Evolutionary conservation across 2,329 filamentous ascomycete genomes (phyloP).

Genomic region (Fusarium ambrosium): DNA sequence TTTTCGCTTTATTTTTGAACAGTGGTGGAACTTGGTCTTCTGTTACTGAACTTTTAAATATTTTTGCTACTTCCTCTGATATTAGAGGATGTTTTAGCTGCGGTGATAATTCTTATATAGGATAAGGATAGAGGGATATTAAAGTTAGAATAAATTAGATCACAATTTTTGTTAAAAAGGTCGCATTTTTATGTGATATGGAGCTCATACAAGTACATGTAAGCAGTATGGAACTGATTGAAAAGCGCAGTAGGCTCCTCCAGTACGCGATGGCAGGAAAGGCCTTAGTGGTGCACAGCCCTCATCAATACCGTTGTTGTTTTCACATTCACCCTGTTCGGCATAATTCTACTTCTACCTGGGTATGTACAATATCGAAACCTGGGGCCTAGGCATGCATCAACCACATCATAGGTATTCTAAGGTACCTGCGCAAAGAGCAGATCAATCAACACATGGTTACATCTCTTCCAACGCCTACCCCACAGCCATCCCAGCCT

Average conservation of each 20-base stretch:
- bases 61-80: conserved; percentile 14
- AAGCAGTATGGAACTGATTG: conserved; percentile 16
- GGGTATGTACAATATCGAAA: background rate
- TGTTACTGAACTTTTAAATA: conserved; percentile 28
- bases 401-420: conserved; percentile 12
- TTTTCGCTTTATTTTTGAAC: conserved; percentile 33
- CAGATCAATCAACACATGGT: conserved; percentile 32
- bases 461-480: conserved; percentile 62
- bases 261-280: conserved; percentile 10
- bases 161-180: conserved; percentile 8
- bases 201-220: conserved; percentile 14
- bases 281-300: background rate
- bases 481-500: conserved; percentile 59
- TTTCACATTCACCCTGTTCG: background rate
- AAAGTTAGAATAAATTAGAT: background rate
- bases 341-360: background rate
- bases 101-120: conserved; percentile 13
- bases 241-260: conserved; percentile 10
- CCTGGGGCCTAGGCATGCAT: background rate
- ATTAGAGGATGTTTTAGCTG: conserved; percentile 27
- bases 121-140: background rate
- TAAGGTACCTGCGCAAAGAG: conserved; percentile 27
- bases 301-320: background rate
- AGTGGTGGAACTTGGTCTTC: conserved; percentile 36
- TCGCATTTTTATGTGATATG: conserved; percentile 14